These are phyloP conservation scores for Flaveria trinervia DNA, from an alignment of 129 eudicot genomes.

Conservation along the genomic window DNA sequence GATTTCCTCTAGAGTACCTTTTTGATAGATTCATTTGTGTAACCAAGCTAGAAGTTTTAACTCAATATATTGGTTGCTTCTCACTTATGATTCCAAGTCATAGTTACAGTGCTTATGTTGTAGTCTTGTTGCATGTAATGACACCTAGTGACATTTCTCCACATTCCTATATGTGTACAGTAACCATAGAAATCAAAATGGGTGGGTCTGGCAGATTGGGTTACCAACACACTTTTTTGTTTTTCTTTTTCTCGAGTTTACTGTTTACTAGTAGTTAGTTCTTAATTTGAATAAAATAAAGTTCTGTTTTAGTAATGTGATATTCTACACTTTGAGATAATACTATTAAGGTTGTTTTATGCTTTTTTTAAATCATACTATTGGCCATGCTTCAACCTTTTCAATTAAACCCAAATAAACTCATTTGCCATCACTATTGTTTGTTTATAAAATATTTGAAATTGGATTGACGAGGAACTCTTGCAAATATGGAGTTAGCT, in stretches of 20 bases:
- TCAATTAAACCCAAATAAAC: not conserved
- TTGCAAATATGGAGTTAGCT: slow-evolving; percentile 3
- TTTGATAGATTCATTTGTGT: slow-evolving; percentile 4
- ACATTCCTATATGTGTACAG: not conserved
- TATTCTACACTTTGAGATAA: not conserved
- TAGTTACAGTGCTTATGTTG: not conserved
- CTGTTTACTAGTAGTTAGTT: not conserved
- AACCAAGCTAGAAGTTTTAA: not conserved
- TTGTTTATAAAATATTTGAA: not conserved
- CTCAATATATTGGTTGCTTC: not conserved
- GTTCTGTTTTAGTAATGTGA: not conserved
- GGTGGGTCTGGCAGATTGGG: not conserved
- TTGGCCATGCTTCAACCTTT: not conserved
- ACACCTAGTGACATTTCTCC: not conserved
- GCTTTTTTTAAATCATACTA: too few species aligned
- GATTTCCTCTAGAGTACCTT: not conserved
- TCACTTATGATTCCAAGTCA: slow-evolving; percentile 4
- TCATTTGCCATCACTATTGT: not conserved
- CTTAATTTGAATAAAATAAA: not conserved
- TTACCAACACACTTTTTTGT: not conserved
- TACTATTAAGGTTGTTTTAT: not conserved
- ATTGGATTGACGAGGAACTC: not conserved
- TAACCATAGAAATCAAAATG: not conserved
- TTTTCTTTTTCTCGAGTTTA: not conserved
- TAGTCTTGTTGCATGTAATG: not conserved